Evolutionary conservation across 345 rosid genomes (phyloP).

Genomic region (Hypericum androsaemum): DNA sequence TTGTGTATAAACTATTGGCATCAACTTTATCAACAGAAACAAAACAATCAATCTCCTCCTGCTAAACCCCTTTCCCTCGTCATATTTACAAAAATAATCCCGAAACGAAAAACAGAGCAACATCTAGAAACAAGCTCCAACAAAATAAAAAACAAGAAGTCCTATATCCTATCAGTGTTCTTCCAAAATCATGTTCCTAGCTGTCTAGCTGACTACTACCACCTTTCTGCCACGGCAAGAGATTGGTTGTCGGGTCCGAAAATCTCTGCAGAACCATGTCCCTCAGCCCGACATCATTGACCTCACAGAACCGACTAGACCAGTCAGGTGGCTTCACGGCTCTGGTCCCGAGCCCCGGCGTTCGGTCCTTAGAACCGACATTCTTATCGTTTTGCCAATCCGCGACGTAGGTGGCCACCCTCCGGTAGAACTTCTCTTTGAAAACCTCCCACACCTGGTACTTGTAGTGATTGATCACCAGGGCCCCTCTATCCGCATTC

Average conservation of each 20-base stretch:
- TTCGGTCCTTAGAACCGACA: conserved; percentile 72
- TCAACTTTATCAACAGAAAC: no score
- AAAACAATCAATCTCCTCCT: no score
- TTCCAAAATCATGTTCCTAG: neutral
- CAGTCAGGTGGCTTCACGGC: conserved; percentile 76
- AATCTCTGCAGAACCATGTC: conserved; percentile 38
- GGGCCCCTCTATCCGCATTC: conserved; percentile 32
- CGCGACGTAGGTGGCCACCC: conserved; percentile 83
- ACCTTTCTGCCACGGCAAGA: conserved; percentile 47
- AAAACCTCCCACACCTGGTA: conserved; percentile 92
- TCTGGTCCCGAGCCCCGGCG: conserved; percentile 74
- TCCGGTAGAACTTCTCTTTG: conserved; percentile 70
- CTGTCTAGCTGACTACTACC: neutral
- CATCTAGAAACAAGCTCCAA: no score
- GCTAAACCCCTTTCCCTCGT: no score
- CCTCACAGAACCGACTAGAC: conserved; percentile 66
- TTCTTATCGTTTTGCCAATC: conserved; percentile 77
- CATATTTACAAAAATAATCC: no score
- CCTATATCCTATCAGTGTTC: no score
- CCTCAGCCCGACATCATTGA: conserved; percentile 55
- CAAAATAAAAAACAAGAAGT: no score
- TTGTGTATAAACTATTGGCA: no score
- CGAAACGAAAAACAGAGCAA: no score
- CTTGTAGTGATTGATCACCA: conserved; percentile 79
- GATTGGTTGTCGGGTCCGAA: conserved; percentile 21